Base-by-base conservation (phyloP, 257 asterid genomes). In the Solanum stenotomum region DNA sequence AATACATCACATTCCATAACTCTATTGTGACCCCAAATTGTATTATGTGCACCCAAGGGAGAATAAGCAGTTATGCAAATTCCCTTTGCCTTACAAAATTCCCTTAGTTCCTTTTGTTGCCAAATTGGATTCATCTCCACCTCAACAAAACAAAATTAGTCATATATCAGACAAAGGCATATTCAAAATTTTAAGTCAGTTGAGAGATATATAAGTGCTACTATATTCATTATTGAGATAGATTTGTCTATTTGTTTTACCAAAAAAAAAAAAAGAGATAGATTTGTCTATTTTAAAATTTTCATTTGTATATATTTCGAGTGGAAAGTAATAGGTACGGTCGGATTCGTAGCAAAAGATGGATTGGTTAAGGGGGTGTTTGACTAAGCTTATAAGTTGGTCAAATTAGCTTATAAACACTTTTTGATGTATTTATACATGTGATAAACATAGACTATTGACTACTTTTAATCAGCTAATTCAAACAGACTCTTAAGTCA, bases 21-120 rank as follows among this genome's bases (percentile, higher is more conserved):
- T 85, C 95, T 90, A 38, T 89, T 91, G 72, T 93, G 93, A 72
- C 95, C 97, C 98, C 98, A 94, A 20, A 16, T 72, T 1, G 98
- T 93, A 74, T 92, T 92, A 85, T 92, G 89, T 20, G 96, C 93
- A 11, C 96, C 98, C 59, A 94, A 78, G 0, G 98, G 96, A 87
- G 96, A 94, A 88, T 90, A 94, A 0, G 93, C 98, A 25, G 92
- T 90, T 0, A 95, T 44, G 56, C 93, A 94, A 81, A 95, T 79
- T 0, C 94, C 93, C 56, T 92, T 90, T 42, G 75, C 91, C 56
- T 46, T 92, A 84, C 96, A 95, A 8, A 92, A 93, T 18, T 92
- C 92, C 92, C 89, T 84, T 86, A 95, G 34, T 33, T 86, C 70
- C 88, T 90, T 89, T 79, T 94, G 98, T 49, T 90, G 94, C 98